Percentiles rank a stretch among this genome's conserved stretches.
phyloP scores from a whole-genome alignment of 2,329 filamentous ascomycete species.

The Penicillium polonicum region DNA sequence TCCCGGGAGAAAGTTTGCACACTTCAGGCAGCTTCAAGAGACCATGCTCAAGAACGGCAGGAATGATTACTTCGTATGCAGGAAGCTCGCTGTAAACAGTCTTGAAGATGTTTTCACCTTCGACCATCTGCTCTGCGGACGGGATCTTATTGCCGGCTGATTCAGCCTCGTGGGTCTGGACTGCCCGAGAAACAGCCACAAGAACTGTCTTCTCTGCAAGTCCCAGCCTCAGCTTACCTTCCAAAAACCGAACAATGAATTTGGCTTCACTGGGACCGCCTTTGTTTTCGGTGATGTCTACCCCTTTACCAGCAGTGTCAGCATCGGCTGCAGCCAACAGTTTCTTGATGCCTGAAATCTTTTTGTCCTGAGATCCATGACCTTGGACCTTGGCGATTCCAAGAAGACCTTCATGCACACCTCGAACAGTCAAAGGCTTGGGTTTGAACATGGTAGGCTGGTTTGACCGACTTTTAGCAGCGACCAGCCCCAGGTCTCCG shows the following conservation, averaged over 20 bases:
- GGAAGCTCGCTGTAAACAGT: slow-evolving; percentile 91
- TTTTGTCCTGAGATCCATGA: slow-evolving; percentile 82
- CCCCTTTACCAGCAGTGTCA: slow-evolving; percentile 63
- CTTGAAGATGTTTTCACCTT: slow-evolving; percentile 84
- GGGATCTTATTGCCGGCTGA: slow-evolving; percentile 65
- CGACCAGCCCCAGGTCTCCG: slow-evolving; percentile 89
- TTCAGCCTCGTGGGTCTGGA: slow-evolving; percentile 79
- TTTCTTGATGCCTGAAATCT: slow-evolving; percentile 95
- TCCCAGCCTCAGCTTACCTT: slow-evolving; percentile 89
- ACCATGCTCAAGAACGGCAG: slow-evolving; percentile 81
- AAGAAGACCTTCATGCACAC: slow-evolving; percentile 85
- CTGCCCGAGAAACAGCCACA: slow-evolving; percentile 82
- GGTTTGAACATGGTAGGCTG: slow-evolving; percentile 99
- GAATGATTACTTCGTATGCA: slow-evolving; percentile 92
- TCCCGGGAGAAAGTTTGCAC: slow-evolving; percentile 88
- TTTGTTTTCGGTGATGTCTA: slow-evolving; percentile 89
- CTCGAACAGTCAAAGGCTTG: slow-evolving; percentile 80
- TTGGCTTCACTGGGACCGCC: slow-evolving; percentile 94
- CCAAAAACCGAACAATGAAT: slow-evolving; percentile 85
- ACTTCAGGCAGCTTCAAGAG: slow-evolving; percentile 77
- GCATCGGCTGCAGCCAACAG: slow-evolving; percentile 87
- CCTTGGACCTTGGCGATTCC: slow-evolving; percentile 83
- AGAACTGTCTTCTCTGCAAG: slow-evolving; percentile 90
- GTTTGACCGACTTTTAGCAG: slow-evolving; percentile 90
- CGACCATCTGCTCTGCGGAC: slow-evolving; percentile 71